phyloP scores from a whole-genome alignment of 805 yeast species.

The Nakazawaea ambrosiae region DNA sequence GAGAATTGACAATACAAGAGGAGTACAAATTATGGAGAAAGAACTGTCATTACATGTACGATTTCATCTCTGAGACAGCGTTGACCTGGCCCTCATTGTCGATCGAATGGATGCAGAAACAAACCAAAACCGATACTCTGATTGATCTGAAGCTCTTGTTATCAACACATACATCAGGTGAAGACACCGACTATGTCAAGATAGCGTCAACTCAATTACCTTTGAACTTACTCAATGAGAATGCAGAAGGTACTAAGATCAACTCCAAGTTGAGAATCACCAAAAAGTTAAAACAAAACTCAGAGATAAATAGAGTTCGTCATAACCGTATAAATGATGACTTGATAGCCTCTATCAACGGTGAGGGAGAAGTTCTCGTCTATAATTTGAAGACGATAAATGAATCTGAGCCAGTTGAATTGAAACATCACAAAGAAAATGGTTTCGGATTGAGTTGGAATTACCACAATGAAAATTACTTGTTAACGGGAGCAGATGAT shows the following conservation, averaged over 20 bases:
- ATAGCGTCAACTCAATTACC: slow-evolving; percentile 59
- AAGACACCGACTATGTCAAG: slow-evolving; percentile 59
- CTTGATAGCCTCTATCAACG: slow-evolving; percentile 60
- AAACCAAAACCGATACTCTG: slow-evolving; percentile 21
- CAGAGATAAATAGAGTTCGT: slow-evolving; percentile 71
- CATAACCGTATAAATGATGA: slow-evolving; percentile 55
- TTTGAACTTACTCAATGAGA: slow-evolving; percentile 16
- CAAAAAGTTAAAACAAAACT: slow-evolving; percentile 51
- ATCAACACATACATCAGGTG: slow-evolving; percentile 73
- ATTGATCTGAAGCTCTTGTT: slow-evolving; percentile 47
- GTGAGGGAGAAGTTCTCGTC: slow-evolving; percentile 52
- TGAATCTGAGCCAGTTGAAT: slow-evolving; percentile 21
- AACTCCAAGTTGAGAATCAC: slow-evolving; percentile 53
- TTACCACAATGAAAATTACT: slow-evolving; percentile 34
- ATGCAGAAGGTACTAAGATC: slow-evolving; percentile 21
- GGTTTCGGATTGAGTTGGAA: slow-evolving; percentile 77
- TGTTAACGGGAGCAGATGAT: slow-evolving; percentile 65
- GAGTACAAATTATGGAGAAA: slow-evolving; percentile 79
- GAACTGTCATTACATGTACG: slow-evolving; percentile 77
- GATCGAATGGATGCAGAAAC: slow-evolving; percentile 55
- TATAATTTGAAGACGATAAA: slow-evolving; percentile 32
- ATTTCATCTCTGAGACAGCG: slow-evolving; percentile 74
- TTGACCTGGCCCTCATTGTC: slow-evolving; percentile 79
- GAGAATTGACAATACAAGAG: slow-evolving; percentile 42
- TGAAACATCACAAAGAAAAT: slow-evolving; percentile 52